Evolutionary conservation across 495 filamentous ascomycete genomes (phyloP).

Genomic region (Annulohypoxylon maeteangense): DNA sequence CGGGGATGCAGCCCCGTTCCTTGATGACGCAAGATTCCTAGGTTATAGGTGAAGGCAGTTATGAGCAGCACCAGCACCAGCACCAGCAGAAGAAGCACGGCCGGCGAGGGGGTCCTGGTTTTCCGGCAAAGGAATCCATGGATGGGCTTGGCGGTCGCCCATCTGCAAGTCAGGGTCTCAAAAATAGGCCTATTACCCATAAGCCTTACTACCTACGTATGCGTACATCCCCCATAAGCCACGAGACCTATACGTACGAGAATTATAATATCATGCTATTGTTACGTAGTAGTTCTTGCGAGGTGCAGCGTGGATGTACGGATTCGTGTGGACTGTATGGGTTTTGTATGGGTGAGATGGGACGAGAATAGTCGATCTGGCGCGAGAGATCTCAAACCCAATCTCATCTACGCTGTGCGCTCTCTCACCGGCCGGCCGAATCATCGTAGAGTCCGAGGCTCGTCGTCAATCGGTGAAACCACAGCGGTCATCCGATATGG

Average conservation of each 20-base stretch:
- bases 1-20: constrained; percentile 3
- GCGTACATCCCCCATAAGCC: background rate
- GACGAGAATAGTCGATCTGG: constrained; percentile 14
- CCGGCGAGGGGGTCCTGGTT: background rate
- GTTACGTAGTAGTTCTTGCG: constrained; percentile 28
- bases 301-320: background rate
- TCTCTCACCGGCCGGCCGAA: constrained; percentile 24
- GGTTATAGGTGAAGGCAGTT: background rate
- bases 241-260: constrained; percentile 24
- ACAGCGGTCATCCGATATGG: constrained; percentile 39
- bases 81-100: background rate
- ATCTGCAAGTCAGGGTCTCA: constrained; percentile 13
- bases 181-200: background rate
- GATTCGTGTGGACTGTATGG: background rate
- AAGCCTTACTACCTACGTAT: background rate
- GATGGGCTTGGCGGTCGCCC: constrained; percentile 13
- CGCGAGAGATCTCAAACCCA: constrained; percentile 40
- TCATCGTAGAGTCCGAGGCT: constrained; percentile 24
- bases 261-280: constrained; percentile 13
- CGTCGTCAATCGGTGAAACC: constrained; percentile 39
- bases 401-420: constrained; percentile 29
- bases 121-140: background rate
- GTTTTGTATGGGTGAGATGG: background rate
- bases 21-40: constrained; percentile 27
- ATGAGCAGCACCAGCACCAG: background rate